phyloP scores from a whole-genome alignment of 768 basidiomycete genomes.

The Cystofilobasidium macerans region DNA sequence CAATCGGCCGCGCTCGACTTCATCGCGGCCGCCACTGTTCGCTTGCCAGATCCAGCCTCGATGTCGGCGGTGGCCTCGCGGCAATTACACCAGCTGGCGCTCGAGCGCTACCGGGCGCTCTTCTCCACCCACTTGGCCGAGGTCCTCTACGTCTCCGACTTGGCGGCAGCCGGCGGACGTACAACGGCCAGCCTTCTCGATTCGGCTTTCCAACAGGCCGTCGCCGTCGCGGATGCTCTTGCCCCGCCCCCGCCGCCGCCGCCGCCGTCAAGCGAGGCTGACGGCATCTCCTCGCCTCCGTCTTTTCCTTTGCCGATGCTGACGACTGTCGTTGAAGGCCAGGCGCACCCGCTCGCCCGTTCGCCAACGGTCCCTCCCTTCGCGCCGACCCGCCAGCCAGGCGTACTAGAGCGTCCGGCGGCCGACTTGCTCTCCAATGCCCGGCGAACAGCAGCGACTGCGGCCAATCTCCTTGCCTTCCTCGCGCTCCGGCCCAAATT shows the following conservation, averaged over 20 bases:
- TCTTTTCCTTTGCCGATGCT: too few species aligned
- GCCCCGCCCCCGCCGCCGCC: not conserved
- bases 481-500: not conserved
- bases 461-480: conserved; percentile 14
- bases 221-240: not conserved
- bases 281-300: not conserved
- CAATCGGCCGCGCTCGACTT: conserved; percentile 3
- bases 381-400: too few species aligned
- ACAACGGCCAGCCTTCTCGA: not conserved
- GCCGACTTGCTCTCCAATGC: not conserved
- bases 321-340: not conserved
- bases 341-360: not conserved
- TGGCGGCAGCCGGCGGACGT: not conserved
- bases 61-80: not conserved
- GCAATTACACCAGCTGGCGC: not conserved
- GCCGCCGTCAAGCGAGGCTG: not conserved
- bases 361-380: not conserved
- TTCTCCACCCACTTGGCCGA: conserved; percentile 5
- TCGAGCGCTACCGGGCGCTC: not conserved
- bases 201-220: not conserved
- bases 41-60: not conserved
- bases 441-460: not conserved
- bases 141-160: not conserved
- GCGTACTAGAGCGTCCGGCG: not conserved
- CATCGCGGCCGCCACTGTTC: not conserved